These are phyloP conservation scores for Arthroderma uncinatum DNA, from an alignment of 2,329 filamentous ascomycete species.

Conservation along the genomic window DNA sequence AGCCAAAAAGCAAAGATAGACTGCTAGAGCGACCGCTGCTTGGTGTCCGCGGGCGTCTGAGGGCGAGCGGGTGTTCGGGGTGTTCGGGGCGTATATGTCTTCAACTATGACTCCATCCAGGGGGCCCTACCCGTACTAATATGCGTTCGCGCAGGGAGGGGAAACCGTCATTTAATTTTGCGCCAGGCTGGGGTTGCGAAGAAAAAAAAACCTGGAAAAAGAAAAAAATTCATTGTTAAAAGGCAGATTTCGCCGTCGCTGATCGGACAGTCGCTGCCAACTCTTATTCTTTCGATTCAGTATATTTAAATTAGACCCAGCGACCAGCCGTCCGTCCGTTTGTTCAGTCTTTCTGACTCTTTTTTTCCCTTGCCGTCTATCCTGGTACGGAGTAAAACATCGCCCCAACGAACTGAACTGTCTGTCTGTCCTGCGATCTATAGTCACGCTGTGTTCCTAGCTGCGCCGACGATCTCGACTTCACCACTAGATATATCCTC, in stretches of 20 bases:
- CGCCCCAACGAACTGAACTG: neutral
- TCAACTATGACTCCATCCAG: too few species aligned
- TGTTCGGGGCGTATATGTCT: too few species aligned
- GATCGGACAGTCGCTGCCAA: neutral
- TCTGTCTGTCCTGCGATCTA: neutral
- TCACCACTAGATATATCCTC: neutral
- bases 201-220: neutral
- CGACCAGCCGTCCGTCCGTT: neutral
- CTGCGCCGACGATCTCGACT: neutral
- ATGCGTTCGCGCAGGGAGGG: too few species aligned
- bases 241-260: neutral
- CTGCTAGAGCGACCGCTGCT: too few species aligned
- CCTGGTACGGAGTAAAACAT: too few species aligned
- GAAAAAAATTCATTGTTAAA: neutral
- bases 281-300: neutral
- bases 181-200: too few species aligned
- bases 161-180: too few species aligned
- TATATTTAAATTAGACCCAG: neutral
- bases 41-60: too few species aligned
- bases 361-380: neutral
- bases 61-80: too few species aligned
- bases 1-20: too few species aligned
- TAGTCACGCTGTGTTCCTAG: too few species aligned
- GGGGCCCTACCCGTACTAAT: too few species aligned
- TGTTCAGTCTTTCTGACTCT: neutral